Evolutionary conservation across 176 grass and related monocot genomes (phyloP), one percentile per base, ranked within the genome.

Genomic region (Chrysopogon serrulatus): DNA sequence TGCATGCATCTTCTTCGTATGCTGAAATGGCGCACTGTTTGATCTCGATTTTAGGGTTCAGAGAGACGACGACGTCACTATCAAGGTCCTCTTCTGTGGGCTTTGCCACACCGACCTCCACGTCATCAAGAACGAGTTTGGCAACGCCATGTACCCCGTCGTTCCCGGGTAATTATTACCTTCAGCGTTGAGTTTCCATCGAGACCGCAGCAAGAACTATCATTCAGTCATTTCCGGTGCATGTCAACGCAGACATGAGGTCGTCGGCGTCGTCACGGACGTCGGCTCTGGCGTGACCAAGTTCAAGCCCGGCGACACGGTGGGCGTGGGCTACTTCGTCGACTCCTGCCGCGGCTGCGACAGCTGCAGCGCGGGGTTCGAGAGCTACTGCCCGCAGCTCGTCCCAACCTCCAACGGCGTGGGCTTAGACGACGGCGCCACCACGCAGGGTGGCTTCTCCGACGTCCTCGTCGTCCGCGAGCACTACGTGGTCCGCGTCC

Each of bases 61-160:
- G 36, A 81, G 76, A 23, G 89, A 91, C 17, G 76, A 78, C 31
- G 89, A 94, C 79, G 89, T 94, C 34, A 91, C 89, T 10, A 77
- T 94, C 84, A 94, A 89, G 88, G 85, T 94, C 30, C 86, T 94
- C 74, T 94, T 67, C 82, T 94, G 92, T n/a, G 92, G 89, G 16
- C 79, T 94, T 44, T 94, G 92, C 83, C 92, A 94, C 86, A 94
- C 92, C 0, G 92, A 94, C 64, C 86, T 94, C n/a, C 89, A 94
- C 31, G 37, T 34, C 32, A 84, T 91, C 84, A 91, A 82, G 79
- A 94, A 91, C 72, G 83, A 94, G 7, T 91, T 86, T 86, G 69
- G 79, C 6, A 94, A 86, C 37, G 82, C 92, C 24, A 75, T 73
- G 74, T 94, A 94, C 77, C 92, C 89, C 31, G 71, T 89, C 17